Percentiles rank a stretch among this genome's conserved stretches.
Evolutionary conservation across 2,329 filamentous ascomycete species (phyloP).

Genomic region (Exophiala aquamarina): DNA sequence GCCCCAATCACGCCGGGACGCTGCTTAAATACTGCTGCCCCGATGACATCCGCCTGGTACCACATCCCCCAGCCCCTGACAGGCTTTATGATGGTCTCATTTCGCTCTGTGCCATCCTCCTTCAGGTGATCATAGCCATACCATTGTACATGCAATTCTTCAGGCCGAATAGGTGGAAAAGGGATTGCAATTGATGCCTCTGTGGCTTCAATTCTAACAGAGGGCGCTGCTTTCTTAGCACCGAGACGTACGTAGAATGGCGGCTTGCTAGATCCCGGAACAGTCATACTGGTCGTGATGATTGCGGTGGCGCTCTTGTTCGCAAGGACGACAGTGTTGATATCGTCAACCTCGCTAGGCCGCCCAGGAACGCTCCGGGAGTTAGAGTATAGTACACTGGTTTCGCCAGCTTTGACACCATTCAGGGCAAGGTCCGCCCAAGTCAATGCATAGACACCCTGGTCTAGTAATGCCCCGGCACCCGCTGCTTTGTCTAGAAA

Average conservation of each 20-base stretch:
- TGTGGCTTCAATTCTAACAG: constrained; percentile 30
- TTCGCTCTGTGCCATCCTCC: constrained; percentile 29
- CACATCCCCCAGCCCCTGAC: constrained; percentile 32
- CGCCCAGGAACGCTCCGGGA: constrained; percentile 24
- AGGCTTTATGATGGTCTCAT: constrained; percentile 29
- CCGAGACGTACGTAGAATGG: constrained; percentile 29
- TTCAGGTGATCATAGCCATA: constrained; percentile 28
- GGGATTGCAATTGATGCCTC: constrained; percentile 31
- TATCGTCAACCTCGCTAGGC: constrained; percentile 29
- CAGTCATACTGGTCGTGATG: constrained; percentile 31
- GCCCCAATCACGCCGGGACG: constrained; percentile 22
- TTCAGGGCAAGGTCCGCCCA: constrained; percentile 60
- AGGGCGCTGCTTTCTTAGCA: constrained; percentile 26
- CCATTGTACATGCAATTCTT: constrained; percentile 30
- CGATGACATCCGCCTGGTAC: constrained; percentile 34
- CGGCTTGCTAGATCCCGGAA: constrained; percentile 30
- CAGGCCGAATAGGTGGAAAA: constrained; percentile 32
- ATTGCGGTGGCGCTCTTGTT: constrained; percentile 23
- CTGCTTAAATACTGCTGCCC: constrained; percentile 19
- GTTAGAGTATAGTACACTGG: constrained; percentile 26
- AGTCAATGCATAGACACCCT: constrained; percentile 84
- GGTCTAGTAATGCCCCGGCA: constrained; percentile 76
- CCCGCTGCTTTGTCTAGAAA: constrained; percentile 83
- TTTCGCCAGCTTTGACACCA: constrained; percentile 45
- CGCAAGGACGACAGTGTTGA: constrained; percentile 30